Base-by-base conservation (phyloP, 768 basidiomycete genomes). In the Phylloporus scabripes region DNA sequence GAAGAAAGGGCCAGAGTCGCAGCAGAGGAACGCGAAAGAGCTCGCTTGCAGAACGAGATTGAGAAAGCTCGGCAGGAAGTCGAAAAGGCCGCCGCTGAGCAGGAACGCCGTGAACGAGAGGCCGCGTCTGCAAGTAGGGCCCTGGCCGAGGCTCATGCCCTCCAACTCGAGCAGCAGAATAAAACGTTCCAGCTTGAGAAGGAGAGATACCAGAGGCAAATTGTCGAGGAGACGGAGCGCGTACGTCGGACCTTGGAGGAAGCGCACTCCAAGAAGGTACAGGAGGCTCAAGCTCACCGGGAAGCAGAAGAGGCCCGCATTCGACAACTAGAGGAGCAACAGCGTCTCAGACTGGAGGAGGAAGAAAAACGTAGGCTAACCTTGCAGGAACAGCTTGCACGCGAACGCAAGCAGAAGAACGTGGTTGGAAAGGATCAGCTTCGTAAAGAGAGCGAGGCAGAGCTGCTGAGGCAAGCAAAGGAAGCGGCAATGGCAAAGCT, bases 11-110 rank as follows among this genome's bases (percentile, higher is more conserved):
- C 49, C 38, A 60, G 62, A 18, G 42, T 23, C 23, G 7, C 41
- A 11, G 55, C 46, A 18, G 66, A 70, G 51, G 68, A 60, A 44
- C 53, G 52, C n/a, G 68, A 69, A 46, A 57, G 48, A 39, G 55
- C 42, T 7, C 65, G 60, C 18, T 40, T 66, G 52, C 62, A 68
- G 37, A 53, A 48, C 20, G 67, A 66, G 45, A 63, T 66, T 5
- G 57, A 42, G 20, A 62, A 55, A 44, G 55, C 59, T n/a, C 62
- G 50, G 23, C 50, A 42, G 39, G 65, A 67, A 47, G 46, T 67
- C 49, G 58, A 61, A 41, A 55, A 46, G 40, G 55, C 53, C 21
- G 40, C 53, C 15, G 59, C 56, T 3, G 63, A 66, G 28, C 57
- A 63, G 24, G 57, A 60, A 32, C 60, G 51, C 28, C 64, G 57